Conservation (phyloP, 768 basidiomycete genomes). For the Tylopilus balloui region DNA sequence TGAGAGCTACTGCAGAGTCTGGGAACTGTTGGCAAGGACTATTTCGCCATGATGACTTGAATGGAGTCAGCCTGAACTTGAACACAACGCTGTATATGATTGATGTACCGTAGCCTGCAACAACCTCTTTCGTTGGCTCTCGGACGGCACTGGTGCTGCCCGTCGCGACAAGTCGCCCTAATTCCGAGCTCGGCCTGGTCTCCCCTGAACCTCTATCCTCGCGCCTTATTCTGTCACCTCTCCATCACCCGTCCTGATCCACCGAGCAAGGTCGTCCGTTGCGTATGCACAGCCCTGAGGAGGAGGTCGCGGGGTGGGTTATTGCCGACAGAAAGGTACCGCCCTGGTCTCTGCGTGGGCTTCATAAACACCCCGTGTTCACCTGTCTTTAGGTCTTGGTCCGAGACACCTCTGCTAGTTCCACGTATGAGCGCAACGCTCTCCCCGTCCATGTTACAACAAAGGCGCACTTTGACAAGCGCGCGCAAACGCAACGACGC, state of each 20-base stretch:
- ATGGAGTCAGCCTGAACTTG: not conserved
- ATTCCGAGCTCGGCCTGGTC: conserved; percentile 11
- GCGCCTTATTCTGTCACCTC: not conserved
- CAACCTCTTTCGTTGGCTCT: conserved; percentile 3
- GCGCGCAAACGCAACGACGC: conserved; percentile 23
- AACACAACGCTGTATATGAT: conserved; percentile 5
- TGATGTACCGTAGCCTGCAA: conserved; percentile 7
- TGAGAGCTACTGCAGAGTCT: no score
- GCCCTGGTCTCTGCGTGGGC: not conserved
- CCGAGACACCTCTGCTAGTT: not conserved
- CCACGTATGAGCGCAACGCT: not conserved
- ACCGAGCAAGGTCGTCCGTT: not conserved
- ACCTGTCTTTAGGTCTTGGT: conserved; percentile 16
- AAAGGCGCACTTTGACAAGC: conserved; percentile 17
- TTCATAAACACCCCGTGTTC: conserved; percentile 3
- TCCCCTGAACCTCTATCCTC: not conserved
- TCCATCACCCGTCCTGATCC: not conserved
- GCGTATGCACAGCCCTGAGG: not conserved
- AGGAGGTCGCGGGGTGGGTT: not conserved
- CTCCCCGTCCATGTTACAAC: conserved; percentile 20
- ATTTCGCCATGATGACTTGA: not conserved
- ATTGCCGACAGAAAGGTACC: conserved; percentile 14
- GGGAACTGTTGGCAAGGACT: not conserved
- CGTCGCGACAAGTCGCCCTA: conserved; percentile 9
- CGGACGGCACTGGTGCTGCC: conserved; percentile 13